Evolutionary conservation across 2,329 filamentous ascomycete species (phyloP), one percentile per base, ranked within the genome.

Genomic region (Colletotrichum incanum): DNA sequence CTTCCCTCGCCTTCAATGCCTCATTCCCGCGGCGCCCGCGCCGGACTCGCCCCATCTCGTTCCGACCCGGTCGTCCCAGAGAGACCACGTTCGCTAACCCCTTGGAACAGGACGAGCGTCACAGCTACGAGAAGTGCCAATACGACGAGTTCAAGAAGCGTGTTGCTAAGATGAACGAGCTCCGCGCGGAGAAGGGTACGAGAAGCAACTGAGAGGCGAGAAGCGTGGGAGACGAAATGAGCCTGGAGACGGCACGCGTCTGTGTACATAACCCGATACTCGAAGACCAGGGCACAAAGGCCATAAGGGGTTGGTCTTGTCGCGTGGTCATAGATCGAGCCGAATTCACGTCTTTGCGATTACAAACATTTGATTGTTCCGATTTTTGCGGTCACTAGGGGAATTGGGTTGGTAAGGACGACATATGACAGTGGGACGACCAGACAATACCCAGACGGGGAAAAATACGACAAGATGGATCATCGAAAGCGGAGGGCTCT

Each of bases 141-240:
- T 99, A 99, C 85, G 93, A 93, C 76, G 96, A 98, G 83, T 99
- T 99, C 89, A 98, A 98, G 91, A 94, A 96, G 89, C 92, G 96
- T 71, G 96, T 99, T 76, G 94, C 93, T 80, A 98, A 98, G 92
- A 99, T 99, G 96, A 92, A 98, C 79, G 95, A 99, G 87, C 86
- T 99, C 80, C 90, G 95, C 81, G 95, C 91, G 76, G 91, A 93
- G 73, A 97, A 97, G 90, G 91, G 86, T 71, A 92, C 89, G 79
- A 91, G 96, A 84, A 97, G 93, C 88, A 98, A 98, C 85, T 98
- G 83, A 64, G 49, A 23, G 18, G n/a, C 0, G 16, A 39, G 20
- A 62, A 20, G 31, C 12, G 47, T 82, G 76, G 54, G 70, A 67
- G 60, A 50, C 41, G 60, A 72, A 26, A 28, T n/a, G 18, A 61